Evolutionary conservation across 345 rosid genomes (phyloP), one percentile per base, ranked within the genome.

Genomic region (Eucalyptus cloeziana): DNA sequence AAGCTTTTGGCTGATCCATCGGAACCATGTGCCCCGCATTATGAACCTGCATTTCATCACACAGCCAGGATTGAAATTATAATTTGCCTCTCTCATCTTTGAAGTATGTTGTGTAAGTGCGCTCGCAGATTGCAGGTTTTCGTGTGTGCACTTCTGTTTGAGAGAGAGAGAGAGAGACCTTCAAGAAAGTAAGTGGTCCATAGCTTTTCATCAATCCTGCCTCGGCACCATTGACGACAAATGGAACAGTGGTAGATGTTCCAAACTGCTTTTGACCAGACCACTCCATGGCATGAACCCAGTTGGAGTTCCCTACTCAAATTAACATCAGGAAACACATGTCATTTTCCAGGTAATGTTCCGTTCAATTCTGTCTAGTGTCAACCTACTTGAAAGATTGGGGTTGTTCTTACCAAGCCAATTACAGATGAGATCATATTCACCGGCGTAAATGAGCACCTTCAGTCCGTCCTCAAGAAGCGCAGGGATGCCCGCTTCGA

Each of bases 11-110:
- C 88, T 96, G 97, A 94, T 98, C 99, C 99, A 98, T 98, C 16
- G 99, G 98, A 86, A 97, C 99, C 99, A 96, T 95, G 90, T 96
- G 99, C 86, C 99, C 98, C 13, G 99, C 99, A 88, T 95, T 88
- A 56, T 94, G 93, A 8, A 97, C 97, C 99, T 97, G 92, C 87
- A 45, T 58, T 64, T 88, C 86, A 87, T 16, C 43, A 30, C 89
- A 40, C 33, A 10, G 37, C 58, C 67, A 87, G 54, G 52, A 49
- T 5, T 21, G 58, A 56, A 76, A 1, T 76, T 15, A 76, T 21
- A 21, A 40, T 76, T 11, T 76, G 27, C 47, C 14, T 21, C 69
- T 62, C 81, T 71, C 81, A 33, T 71, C 2, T 71, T 71, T 33
- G 21, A 5, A 71, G 81, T 71, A 3, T 3, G 44, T 71, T 71